These are phyloP conservation scores for Candida sojae DNA, from an alignment of 1,139 yeast species.

Conservation along the genomic window DNA sequence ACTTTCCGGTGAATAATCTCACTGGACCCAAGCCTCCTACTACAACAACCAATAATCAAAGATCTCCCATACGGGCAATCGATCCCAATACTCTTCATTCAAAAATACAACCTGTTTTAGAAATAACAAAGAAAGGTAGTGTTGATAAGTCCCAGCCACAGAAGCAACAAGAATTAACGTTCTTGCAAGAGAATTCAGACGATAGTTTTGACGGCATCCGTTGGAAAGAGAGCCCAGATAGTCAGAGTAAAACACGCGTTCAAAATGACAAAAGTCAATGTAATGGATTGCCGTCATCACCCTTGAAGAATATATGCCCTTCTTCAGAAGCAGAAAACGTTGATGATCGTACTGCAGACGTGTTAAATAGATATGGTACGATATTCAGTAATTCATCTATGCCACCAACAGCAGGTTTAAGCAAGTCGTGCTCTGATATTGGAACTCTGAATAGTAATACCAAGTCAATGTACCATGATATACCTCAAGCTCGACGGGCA, in stretches of 20 bases:
- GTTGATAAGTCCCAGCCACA: not conserved
- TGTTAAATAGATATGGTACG: constrained; percentile 41
- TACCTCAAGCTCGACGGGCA: constrained; percentile 27
- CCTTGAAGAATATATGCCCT: constrained; percentile 26
- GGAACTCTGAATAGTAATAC: constrained; percentile 9
- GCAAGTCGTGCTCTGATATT: constrained; percentile 31
- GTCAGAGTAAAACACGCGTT: not conserved
- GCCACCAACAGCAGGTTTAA: constrained; percentile 23
- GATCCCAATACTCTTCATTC: constrained; percentile 8
- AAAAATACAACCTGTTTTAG: constrained; percentile 10
- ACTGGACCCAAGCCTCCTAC: not conserved
- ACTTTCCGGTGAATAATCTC: constrained; percentile 37
- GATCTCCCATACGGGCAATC: constrained; percentile 8
- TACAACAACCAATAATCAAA: not conserved
- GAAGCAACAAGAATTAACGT: constrained; percentile 2
- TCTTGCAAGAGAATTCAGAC: constrained; percentile 38
- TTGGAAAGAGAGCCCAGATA: constrained; percentile 39
- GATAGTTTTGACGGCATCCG: constrained; percentile 49
- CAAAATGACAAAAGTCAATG: constrained; percentile 12
- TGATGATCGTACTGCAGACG: constrained; percentile 34
- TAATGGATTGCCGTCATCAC: constrained; percentile 29
- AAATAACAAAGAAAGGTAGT: constrained; percentile 2
- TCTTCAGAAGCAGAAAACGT: constrained; percentile 1
- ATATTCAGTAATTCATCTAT: constrained; percentile 25
- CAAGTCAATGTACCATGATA: constrained; percentile 1